Conservation (phyloP, 345 rosid species). For the Barbarea vulgaris region DNA sequence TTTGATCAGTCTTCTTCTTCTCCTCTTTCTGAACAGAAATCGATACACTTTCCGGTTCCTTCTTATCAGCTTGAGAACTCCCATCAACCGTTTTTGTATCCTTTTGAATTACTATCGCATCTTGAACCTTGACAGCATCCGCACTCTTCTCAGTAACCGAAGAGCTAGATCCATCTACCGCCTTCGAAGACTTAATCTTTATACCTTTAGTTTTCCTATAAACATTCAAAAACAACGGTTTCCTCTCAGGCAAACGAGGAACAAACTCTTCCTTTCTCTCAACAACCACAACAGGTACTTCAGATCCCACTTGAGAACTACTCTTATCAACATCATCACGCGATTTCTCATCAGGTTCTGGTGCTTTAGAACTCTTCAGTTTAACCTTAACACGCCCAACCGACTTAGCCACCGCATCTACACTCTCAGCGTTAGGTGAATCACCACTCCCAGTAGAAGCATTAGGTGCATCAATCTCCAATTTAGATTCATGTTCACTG, state of each 20-base stretch:
- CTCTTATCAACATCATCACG: constrained; percentile 63
- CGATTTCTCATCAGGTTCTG: constrained; percentile 53
- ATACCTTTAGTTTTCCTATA: constrained; percentile 77
- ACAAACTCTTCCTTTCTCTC: constrained; percentile 64
- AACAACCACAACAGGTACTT: constrained; percentile 46
- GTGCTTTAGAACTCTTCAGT: constrained; percentile 63
- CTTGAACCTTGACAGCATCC: constrained; percentile 34
- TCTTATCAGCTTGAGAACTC: constrained; percentile 23
- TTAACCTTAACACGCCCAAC: constrained; percentile 79
- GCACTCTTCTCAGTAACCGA: constrained; percentile 40
- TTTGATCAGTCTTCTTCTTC: no score
- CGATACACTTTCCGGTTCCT: constrained; percentile 28
- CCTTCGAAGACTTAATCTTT: constrained; percentile 65
- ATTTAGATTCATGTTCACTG: constrained; percentile 56
- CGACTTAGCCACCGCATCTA: constrained; percentile 48
- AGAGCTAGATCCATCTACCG: constrained; percentile 47
- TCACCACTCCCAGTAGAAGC: constrained; percentile 67
- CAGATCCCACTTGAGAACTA: constrained; percentile 53
- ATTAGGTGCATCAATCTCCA: constrained; percentile 78
- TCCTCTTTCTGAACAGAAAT: constrained; percentile 39
- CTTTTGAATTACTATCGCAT: constrained; percentile 40
- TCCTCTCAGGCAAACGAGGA: constrained; percentile 57
- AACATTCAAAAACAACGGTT: constrained; percentile 47
- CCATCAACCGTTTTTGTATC: constrained; percentile 23
- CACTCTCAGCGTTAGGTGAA: constrained; percentile 52